Percentiles rank a stretch among this genome's conserved stretches.
phyloP scores from a whole-genome alignment of 2,329 filamentous ascomycete genomes.

The Colletotrichum lindemuthianum region DNA sequence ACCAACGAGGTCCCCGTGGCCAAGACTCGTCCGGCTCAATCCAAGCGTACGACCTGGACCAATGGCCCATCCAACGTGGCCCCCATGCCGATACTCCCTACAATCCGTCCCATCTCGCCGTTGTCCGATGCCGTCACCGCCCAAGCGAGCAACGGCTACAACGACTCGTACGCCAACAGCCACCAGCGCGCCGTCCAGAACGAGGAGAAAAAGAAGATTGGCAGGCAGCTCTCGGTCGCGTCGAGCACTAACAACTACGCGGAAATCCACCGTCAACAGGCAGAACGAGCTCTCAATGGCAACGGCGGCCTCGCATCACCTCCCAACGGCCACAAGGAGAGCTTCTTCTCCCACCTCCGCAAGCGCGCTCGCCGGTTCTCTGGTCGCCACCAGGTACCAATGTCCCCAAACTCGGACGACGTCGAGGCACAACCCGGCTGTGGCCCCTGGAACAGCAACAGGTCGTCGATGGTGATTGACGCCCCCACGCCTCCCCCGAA shows the following conservation, averaged over 20 bases:
- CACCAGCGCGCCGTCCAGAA: constrained; percentile 48
- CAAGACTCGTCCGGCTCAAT: constrained; percentile 63
- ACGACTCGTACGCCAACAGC: constrained; percentile 52
- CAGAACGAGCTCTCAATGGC: constrained; percentile 89
- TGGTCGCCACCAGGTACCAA: constrained; percentile 85
- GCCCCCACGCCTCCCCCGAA: constrained; percentile 61
- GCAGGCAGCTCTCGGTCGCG: constrained; percentile 89
- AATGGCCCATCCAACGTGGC: constrained; percentile 83
- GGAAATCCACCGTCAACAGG: constrained; percentile 88
- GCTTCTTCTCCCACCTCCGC: constrained; percentile 96
- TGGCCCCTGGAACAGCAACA: constrained; percentile 86
- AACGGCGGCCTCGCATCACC: constrained; percentile 80
- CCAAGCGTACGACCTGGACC: constrained; percentile 93
- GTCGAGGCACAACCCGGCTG: constrained; percentile 93
- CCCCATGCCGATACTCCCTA: constrained; percentile 95
- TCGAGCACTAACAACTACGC: constrained; percentile 94
- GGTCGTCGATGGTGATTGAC: constrained; percentile 85
- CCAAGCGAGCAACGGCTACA: constrained; percentile 75
- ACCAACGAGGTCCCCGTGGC: constrained; percentile 52
- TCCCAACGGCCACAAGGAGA: constrained; percentile 84
- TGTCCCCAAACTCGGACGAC: constrained; percentile 84
- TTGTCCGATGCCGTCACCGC: constrained; percentile 93
- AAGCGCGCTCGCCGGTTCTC: constrained; percentile 94
- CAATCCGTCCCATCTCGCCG: constrained; percentile 94
- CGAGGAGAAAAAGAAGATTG: constrained; percentile 87